Evolutionary conservation across 257 asterid species (phyloP).

Genomic region (Salvia splendens): DNA sequence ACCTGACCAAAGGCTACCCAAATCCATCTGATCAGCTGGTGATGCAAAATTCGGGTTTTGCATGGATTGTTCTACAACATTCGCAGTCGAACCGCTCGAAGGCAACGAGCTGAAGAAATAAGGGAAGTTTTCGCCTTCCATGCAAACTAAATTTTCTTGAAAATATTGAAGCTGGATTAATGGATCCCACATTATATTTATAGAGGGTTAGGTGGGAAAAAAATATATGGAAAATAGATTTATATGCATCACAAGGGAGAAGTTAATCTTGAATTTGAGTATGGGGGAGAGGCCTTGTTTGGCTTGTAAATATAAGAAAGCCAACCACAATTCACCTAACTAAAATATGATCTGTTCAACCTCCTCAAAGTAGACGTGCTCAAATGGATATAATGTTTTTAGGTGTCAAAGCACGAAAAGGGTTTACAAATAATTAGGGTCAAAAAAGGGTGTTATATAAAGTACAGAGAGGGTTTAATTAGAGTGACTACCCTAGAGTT

Average conservation of each 20-base stretch:
- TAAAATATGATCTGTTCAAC: constrained; percentile 53
- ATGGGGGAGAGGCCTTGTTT: constrained; percentile 25
- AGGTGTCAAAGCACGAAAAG: constrained; percentile 6
- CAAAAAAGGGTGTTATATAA: constrained; percentile 17
- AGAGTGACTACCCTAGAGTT: constrained; percentile 38
- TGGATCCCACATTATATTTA: constrained; percentile 38
- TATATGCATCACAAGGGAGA: constrained; percentile 1
- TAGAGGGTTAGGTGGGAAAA: constrained; percentile 52
- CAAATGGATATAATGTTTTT: constrained; percentile 27
- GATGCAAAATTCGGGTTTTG: constrained; percentile 41
- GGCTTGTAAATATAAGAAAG: constrained; percentile 39
- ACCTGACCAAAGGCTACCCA: constrained; percentile 42
- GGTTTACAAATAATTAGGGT: constrained; percentile 25
- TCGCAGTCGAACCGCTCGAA: constrained; percentile 23
- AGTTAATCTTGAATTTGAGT: neutral
- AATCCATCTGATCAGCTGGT: constrained; percentile 40
- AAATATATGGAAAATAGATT: constrained; percentile 5
- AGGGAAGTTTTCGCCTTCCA: constrained; percentile 52
- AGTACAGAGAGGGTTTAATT: constrained; percentile 14
- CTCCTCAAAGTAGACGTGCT: constrained; percentile 49
- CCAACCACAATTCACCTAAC: constrained; percentile 55
- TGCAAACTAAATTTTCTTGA: constrained; percentile 33
- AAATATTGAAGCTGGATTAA: constrained; percentile 28
- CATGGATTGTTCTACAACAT: constrained; percentile 44
- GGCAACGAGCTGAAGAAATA: constrained; percentile 36